Percentiles rank a stretch among this genome's conserved stretches.
These are phyloP conservation scores for Chamaecrista fasciculata DNA, from an alignment of 306 rosid genomes.

Conservation along the genomic window DNA sequence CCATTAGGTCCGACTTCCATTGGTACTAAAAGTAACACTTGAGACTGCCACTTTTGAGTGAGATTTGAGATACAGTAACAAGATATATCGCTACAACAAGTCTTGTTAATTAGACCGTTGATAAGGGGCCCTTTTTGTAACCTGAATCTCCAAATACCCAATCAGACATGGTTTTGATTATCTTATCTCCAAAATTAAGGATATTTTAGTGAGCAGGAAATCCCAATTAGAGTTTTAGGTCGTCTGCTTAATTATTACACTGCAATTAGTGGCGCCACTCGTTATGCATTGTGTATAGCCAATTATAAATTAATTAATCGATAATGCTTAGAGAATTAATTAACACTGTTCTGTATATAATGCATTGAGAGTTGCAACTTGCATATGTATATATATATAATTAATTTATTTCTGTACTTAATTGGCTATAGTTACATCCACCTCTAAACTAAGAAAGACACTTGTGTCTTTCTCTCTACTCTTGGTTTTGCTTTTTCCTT, in stretches of 20 bases:
- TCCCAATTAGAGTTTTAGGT: too few species aligned
- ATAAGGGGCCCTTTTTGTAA: slow-evolving; percentile 23
- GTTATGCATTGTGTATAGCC: too few species aligned
- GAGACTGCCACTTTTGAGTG: slow-evolving; percentile 40
- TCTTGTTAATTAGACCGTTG: neutral
- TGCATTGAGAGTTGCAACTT: too few species aligned
- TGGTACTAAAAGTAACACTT: too few species aligned
- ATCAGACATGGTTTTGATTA: slow-evolving; percentile 26
- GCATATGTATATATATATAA: too few species aligned
- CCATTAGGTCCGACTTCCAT: too few species aligned
- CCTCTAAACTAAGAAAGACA: slow-evolving; percentile 26
- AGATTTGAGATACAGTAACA: slow-evolving; percentile 15
- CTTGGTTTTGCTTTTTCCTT: neutral
- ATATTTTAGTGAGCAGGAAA: neutral
- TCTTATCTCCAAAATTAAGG: slow-evolving; percentile 30
- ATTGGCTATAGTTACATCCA: slow-evolving; percentile 25
- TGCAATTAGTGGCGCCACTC: neutral
- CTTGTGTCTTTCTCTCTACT: slow-evolving; percentile 22
- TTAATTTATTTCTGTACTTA: slow-evolving; percentile 2
- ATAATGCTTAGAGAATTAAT: too few species aligned
- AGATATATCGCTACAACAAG: neutral
- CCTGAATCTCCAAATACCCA: slow-evolving; percentile 29
- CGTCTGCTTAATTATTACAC: slow-evolving; percentile 12
- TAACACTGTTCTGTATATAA: too few species aligned
- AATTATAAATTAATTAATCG: too few species aligned